A percentile compares a stretch with the other conserved stretches of the same genome.
Evolutionary conservation across 2,329 filamentous ascomycete genomes (phyloP).

Genomic region (Botryotinia convoluta): DNA sequence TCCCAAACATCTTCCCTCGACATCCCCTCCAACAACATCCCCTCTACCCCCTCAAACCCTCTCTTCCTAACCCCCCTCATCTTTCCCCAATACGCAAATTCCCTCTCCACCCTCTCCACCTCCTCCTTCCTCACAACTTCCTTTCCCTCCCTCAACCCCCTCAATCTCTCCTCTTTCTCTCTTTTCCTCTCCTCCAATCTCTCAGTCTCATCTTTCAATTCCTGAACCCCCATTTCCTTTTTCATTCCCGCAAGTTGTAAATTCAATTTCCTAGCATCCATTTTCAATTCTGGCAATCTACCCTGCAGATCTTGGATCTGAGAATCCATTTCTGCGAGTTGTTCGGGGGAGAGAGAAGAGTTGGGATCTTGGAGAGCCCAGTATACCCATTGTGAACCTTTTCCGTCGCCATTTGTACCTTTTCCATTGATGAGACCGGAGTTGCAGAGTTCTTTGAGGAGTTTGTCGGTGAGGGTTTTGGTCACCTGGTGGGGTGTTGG

Average conservation of each 20-base stretch:
- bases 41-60: conserved; percentile 37
- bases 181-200: conserved; percentile 43
- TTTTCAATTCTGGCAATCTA: conserved; percentile 42
- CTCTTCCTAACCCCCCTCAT: conserved; percentile 36
- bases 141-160: conserved; percentile 40
- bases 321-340: conserved; percentile 3
- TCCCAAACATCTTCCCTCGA: conserved; percentile 50
- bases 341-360: conserved; percentile 40
- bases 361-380: conserved; percentile 35
- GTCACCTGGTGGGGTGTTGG: conserved; percentile 26
- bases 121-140: conserved; percentile 49
- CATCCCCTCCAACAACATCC: conserved; percentile 47
- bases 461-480: conserved; percentile 55
- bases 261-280: conserved; percentile 17
- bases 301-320: conserved; percentile 46
- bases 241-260: conserved; percentile 44
- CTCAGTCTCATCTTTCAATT: conserved; percentile 45
- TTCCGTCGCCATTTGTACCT: conserved; percentile 35
- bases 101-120: conserved; percentile 45
- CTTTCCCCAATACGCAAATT: conserved; percentile 46
- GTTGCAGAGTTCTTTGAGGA: conserved; percentile 62
- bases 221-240: conserved; percentile 45
- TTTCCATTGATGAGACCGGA: conserved; percentile 56
- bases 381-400: conserved; percentile 39
- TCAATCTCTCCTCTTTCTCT: conserved; percentile 40